Evolutionary conservation across 192 early-diverging fungal species (phyloP).

Genomic region (Chytriomyces sp.): DNA sequence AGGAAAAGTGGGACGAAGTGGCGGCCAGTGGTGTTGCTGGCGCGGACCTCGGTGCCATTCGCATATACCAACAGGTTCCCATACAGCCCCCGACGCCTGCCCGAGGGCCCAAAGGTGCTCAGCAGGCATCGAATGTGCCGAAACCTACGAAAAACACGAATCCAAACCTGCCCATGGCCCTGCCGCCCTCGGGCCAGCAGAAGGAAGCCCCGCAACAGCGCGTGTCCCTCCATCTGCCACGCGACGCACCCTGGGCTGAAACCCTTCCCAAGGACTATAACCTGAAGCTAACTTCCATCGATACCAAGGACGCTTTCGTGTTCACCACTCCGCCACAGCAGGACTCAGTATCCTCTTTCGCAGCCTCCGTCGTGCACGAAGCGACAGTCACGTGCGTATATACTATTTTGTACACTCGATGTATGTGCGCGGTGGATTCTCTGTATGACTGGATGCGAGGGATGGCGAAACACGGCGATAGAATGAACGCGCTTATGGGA

Average conservation of each 20-base stretch:
- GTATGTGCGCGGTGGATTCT: no score
- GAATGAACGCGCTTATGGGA: no score
- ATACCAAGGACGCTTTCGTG: constrained; percentile 76
- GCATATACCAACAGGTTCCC: background rate
- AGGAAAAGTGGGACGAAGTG: no score
- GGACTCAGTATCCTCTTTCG: constrained; percentile 30
- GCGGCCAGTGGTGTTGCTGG: background rate
- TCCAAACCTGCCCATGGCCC: no score
- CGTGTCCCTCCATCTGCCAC: background rate
- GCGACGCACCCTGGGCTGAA: background rate
- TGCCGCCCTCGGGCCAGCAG: no score
- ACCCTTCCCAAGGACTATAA: constrained; percentile 68
- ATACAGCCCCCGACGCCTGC: background rate
- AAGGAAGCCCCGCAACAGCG: background rate
- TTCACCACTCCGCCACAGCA: constrained; percentile 68
- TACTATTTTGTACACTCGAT: no score
- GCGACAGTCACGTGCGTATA: constrained; percentile 30
- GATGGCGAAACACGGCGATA: no score
- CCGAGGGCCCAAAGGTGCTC: no score
- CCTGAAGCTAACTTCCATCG: constrained; percentile 68
- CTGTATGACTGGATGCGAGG: no score
- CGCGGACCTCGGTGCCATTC: background rate
- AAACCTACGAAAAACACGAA: no score
- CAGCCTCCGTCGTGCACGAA: constrained; percentile 46
- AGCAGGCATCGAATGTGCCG: background rate